Conservation (phyloP, 2,329 filamentous ascomycete species). For the Cryphonectria radicalis region DNA sequence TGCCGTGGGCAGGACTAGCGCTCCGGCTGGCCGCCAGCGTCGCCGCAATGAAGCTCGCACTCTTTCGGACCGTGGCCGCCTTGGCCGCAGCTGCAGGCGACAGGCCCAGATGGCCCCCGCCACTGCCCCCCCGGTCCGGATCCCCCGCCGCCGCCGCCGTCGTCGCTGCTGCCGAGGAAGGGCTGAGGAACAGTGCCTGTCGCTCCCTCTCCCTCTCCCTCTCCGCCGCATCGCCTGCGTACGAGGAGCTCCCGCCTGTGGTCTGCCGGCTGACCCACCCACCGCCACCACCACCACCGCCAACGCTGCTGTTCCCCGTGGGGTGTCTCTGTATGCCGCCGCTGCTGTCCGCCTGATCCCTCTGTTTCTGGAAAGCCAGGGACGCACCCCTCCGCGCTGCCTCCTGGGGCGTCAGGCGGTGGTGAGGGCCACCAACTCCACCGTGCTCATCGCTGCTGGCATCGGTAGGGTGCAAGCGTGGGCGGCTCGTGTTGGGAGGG, state of each 20-base stretch:
- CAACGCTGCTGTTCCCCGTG: conserved; percentile 14
- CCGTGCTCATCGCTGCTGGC: conserved; percentile 11
- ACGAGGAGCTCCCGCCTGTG: conserved; percentile 42
- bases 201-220: conserved; percentile 34
- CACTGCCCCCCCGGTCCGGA: conserved; percentile 18
- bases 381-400: conserved; percentile 58
- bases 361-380: conserved; percentile 54
- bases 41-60: conserved; percentile 65
- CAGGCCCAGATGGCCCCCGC: conserved; percentile 3
- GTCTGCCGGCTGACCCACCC: conserved; percentile 42
- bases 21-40: conserved; percentile 66
- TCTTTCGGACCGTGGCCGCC: conserved; percentile 47
- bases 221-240: conserved; percentile 19
- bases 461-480: conserved; percentile 4
- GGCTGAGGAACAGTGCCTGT: conserved; percentile 34
- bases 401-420: conserved; percentile 32
- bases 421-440: neutral
- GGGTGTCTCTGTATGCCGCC: conserved; percentile 40
- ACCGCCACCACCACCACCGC: conserved; percentile 12
- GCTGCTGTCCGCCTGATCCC: conserved; percentile 41
- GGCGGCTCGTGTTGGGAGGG: conserved; percentile 2
- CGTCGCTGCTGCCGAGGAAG: conserved; percentile 11
- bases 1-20: conserved; percentile 54
- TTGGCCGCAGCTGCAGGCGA: neutral
- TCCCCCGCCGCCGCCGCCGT: neutral